These are phyloP conservation scores for Gyrodon lividus DNA, from an alignment of 768 basidiomycete species.

Conservation along the genomic window DNA sequence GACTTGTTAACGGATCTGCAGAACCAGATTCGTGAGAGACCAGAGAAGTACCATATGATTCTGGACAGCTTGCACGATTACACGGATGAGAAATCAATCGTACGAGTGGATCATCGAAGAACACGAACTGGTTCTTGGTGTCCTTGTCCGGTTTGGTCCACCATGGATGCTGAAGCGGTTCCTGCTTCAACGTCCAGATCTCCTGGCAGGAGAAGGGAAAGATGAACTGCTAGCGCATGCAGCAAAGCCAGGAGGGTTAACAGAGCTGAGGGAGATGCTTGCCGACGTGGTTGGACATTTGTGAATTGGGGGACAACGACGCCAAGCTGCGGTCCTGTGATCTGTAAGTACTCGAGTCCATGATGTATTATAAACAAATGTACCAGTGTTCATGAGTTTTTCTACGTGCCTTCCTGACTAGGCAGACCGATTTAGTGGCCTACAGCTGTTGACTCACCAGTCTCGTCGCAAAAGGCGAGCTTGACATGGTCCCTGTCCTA, in stretches of 20 bases:
- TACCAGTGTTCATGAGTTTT: no score
- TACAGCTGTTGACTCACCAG: no score
- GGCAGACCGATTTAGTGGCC: no score
- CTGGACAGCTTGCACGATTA: constrained; percentile 27
- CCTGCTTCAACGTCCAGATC: constrained; percentile 22
- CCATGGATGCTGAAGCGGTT: constrained; percentile 31
- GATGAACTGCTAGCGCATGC: constrained; percentile 13
- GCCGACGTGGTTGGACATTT: not conserved
- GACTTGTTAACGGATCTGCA: constrained; percentile 23
- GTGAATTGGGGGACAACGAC: no score
- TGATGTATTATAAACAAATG: no score
- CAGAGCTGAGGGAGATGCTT: constrained; percentile 24
- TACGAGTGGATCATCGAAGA: constrained; percentile 29
- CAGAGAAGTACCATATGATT: constrained; percentile 21
- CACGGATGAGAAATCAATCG: constrained; percentile 13
- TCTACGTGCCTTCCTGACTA: no score
- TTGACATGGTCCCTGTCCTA: no score
- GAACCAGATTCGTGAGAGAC: constrained; percentile 21
- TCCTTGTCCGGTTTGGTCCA: constrained; percentile 20
- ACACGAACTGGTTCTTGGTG: constrained; percentile 21
- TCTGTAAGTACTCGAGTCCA: no score
- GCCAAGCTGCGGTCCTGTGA: no score
- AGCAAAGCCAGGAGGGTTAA: constrained; percentile 20
- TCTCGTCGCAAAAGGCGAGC: no score
- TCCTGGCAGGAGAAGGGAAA: constrained; percentile 15